Base-by-base conservation (phyloP, 2,329 filamentous ascomycete species). In the Fusarium sp. region DNA sequence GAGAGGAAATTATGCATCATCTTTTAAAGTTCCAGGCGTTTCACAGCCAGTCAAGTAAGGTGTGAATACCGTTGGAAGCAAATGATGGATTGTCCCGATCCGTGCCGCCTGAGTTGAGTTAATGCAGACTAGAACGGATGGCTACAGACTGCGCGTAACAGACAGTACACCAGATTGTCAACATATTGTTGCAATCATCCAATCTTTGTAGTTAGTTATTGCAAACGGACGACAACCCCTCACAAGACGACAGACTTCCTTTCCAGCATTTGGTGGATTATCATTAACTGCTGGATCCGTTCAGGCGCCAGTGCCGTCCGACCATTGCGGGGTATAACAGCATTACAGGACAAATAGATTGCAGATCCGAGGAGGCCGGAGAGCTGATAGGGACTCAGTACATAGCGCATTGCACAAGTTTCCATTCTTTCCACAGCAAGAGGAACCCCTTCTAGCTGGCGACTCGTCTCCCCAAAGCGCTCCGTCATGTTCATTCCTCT, bases 251-350 rank as follows among this genome's bases (percentile, higher is more conserved):
- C 60, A 30, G 48, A 57, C 66, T 64, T 58, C 63, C 54, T 50
- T 55, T 64, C 30, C 16, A 45, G n/a, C 30, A 55, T 39, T 44
- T 51, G 59, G 63, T 65, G 61, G 62, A 65, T 63, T 74, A 44
- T 63, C 73, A 44, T 65, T 71, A 35, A 53, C 50, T 72, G 58
- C 63, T 74, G 71, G 75, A 71, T 66, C 61, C 74, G 50, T 76
- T 69, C 70, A 68, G 71, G 62, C 74, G 65, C 73, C 75, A 75
- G 65, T 75, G 68, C 75, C 76, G 71, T 64, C 71, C 66, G 71
- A 77, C 75, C 76, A 70, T 74, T 78, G 75, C 75, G 76, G 76
- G 76, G 75, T 76, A 73, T 67, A 65, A 61, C 60, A 71, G 61
- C 35, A 65, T 54, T 61, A 56, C 59, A 74, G 61, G 71, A 74